phyloP scores from a whole-genome alignment of 1,284 basidiomycete species.

The Rhizopogon parksii region DNA sequence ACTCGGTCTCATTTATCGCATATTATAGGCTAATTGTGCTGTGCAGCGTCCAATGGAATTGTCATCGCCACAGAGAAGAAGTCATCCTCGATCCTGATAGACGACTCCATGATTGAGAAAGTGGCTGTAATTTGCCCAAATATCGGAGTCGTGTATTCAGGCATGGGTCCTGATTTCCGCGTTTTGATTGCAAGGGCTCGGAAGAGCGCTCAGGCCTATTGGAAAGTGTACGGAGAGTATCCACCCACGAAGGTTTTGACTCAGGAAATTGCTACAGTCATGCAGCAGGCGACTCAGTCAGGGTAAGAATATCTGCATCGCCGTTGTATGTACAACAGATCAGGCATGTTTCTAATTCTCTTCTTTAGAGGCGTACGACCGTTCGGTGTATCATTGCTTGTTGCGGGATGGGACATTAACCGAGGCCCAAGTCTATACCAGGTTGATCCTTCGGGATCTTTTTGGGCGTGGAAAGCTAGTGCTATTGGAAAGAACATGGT shows the following conservation, averaged over 20 bases:
- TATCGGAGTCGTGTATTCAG: slow-evolving; percentile 98
- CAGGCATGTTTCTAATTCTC: slow-evolving; percentile 25
- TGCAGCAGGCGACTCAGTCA: slow-evolving; percentile 98
- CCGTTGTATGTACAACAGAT: slow-evolving; percentile 4
- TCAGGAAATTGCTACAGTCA: slow-evolving; percentile 94
- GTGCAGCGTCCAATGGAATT: slow-evolving; percentile 91
- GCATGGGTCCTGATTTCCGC: slow-evolving; percentile 99
- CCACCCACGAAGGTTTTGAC: slow-evolving; percentile 96
- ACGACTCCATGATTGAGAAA: slow-evolving; percentile 96
- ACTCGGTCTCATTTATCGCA: slow-evolving; percentile 18
- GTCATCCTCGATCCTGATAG: slow-evolving; percentile 92
- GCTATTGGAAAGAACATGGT: slow-evolving; percentile 99
- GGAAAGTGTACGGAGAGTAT: slow-evolving; percentile 99
- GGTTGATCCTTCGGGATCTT: slow-evolving; percentile 97
- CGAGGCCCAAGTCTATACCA: slow-evolving; percentile 94
- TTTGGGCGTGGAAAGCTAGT: slow-evolving; percentile 99
- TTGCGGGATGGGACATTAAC: slow-evolving; percentile 92
- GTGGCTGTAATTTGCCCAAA: slow-evolving; percentile 96
- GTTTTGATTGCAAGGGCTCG: slow-evolving; percentile 90
- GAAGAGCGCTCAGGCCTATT: slow-evolving; percentile 97
- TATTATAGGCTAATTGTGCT: slow-evolving; percentile 13
- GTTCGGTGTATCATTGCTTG: slow-evolving; percentile 93
- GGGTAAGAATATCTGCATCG: slow-evolving; percentile 56
- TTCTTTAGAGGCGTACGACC: slow-evolving; percentile 85
- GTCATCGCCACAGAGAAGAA: slow-evolving; percentile 99